Percentiles rank a stretch among this genome's conserved stretches.
Conservation (phyloP, 495 filamentous ascomycete genomes). For the Mytilinidion resinicola region DNA sequence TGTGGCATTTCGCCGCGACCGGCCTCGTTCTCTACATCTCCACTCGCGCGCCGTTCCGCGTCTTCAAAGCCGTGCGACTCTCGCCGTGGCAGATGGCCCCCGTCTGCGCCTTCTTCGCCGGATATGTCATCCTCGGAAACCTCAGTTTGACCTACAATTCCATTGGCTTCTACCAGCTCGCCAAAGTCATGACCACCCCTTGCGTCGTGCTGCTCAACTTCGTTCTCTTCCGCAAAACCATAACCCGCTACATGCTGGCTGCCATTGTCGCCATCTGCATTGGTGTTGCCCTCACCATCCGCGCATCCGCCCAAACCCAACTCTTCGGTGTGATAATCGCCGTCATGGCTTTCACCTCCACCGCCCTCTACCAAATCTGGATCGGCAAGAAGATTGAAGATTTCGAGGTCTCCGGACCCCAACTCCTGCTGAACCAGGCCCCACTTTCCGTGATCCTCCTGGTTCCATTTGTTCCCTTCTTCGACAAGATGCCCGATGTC, state of each 20-base stretch:
- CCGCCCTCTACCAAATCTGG: conserved; percentile 39
- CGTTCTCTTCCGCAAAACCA: conserved; percentile 34
- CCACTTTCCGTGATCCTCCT: conserved; percentile 36
- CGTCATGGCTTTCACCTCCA: conserved; percentile 33
- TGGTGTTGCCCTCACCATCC: conserved; percentile 28
- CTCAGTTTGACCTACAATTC: conserved; percentile 38
- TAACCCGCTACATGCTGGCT: conserved; percentile 29
- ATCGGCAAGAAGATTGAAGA: conserved; percentile 41
- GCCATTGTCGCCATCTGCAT: conserved; percentile 26
- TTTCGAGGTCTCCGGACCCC: conserved; percentile 33
- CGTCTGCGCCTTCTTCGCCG: conserved; percentile 38
- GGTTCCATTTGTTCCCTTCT: conserved; percentile 33
- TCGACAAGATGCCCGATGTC: conserved; percentile 35
- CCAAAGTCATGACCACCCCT: conserved; percentile 40
- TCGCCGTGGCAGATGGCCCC: conserved; percentile 36
- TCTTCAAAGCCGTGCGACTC: conserved; percentile 35
- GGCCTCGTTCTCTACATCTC: conserved; percentile 33
- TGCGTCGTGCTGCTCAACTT: conserved; percentile 38
- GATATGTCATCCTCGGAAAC: conserved; percentile 37
- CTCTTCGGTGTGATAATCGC: conserved; percentile 34
- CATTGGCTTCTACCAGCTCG: conserved; percentile 39
- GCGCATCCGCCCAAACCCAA: conserved; percentile 26
- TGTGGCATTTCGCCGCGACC: conserved; percentile 41
- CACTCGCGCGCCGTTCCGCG: conserved; percentile 32
- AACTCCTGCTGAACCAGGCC: conserved; percentile 38